Base-by-base conservation (phyloP, 2,329 filamentous ascomycete genomes). In the Teratosphaeria gauchensis region DNA sequence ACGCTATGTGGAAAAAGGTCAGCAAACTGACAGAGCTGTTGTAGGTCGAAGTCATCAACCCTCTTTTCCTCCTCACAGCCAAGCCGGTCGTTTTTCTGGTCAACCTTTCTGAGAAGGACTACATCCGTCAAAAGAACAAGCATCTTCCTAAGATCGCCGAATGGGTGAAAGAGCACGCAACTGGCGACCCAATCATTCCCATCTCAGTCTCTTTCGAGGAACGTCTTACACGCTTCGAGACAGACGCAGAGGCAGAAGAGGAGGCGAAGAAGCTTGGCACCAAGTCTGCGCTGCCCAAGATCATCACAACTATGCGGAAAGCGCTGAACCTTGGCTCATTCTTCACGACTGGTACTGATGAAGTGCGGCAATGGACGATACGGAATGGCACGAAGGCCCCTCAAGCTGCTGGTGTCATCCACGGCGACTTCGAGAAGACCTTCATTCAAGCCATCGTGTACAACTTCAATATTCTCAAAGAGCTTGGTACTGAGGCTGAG, bases 71-170 rank as follows among this genome's bases (percentile, higher is more conserved):
- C 60, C 84, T 99, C 61, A 91, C 91, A 42, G 94, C 95, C 65
- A 99, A 99, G 80, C 92, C 94, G 3, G 92, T 96, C 59, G 92
- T 99, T 66, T 97, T 90, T 79, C 83, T 99, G 51, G 89, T 97
- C 79, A 99, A 99, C 80, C 80, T 99, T 62, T 96, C 90, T 63
- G 95, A 99, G 80, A 92, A 86, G 77, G 94, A 99, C 77, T 99
- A 92, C 76, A 87, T 96, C 72, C 88, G 94, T 71, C 94, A 97
- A 81, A 99, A 97, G 88, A 99, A 99, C 84, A 99, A 99, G 86
- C 86, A 99, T 78, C 84, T 99, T 58, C 84, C 89, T 66, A 94
- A 92, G 79, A 87, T 97, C 66, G 90, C 89, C 61, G 89, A 94
- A 73, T 99, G 94, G 94, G 86, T 96, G 76, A 95, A 97, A 80